Evolutionary conservation across 1,284 basidiomycete species (phyloP).

Genomic region (Trametes sp.): DNA sequence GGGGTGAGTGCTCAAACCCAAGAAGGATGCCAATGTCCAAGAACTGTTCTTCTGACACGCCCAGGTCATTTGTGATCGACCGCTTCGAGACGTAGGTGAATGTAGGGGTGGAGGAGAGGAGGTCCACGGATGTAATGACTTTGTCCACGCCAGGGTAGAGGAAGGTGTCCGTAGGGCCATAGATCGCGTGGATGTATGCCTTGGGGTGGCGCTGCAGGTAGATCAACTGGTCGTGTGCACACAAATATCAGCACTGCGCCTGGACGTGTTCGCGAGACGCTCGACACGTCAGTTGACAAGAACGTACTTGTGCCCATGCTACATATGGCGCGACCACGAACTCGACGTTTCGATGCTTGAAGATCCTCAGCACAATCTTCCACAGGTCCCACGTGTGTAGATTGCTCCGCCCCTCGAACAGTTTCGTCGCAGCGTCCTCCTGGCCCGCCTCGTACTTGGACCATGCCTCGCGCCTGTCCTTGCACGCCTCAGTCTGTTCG

Average conservation of each 20-base stretch:
- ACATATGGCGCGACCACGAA: slow-evolving; percentile 96
- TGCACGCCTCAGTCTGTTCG: slow-evolving; percentile 76
- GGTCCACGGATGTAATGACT: slow-evolving; percentile 89
- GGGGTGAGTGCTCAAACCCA: slow-evolving; percentile 87
- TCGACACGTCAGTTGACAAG: slow-evolving; percentile 29
- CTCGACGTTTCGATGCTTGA: slow-evolving; percentile 95
- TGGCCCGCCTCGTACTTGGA: slow-evolving; percentile 88
- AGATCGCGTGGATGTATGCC: slow-evolving; percentile 95
- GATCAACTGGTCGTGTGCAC: slow-evolving; percentile 67
- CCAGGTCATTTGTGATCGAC: slow-evolving; percentile 78
- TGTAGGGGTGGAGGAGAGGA: slow-evolving; percentile 66
- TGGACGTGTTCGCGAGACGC: slow-evolving; percentile 26
- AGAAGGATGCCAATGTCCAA: slow-evolving; percentile 93
- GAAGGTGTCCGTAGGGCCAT: slow-evolving; percentile 89
- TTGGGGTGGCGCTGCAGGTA: slow-evolving; percentile 95
- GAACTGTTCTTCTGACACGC: slow-evolving; percentile 89
- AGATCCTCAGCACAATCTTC: slow-evolving; percentile 90
- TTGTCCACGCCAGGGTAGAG: slow-evolving; percentile 92
- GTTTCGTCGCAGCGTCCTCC: slow-evolving; percentile 85
- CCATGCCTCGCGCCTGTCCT: slow-evolving; percentile 87
- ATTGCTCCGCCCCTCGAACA: slow-evolving; percentile 78
- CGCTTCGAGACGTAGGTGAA: slow-evolving; percentile 92
- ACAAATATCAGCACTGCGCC: slow-evolving; percentile 13
- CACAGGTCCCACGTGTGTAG: slow-evolving; percentile 89
- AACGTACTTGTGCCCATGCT: slow-evolving; percentile 88